Evolutionary conservation across 2,329 filamentous ascomycete species (phyloP).

Genomic region (Colletotrichum filicis): DNA sequence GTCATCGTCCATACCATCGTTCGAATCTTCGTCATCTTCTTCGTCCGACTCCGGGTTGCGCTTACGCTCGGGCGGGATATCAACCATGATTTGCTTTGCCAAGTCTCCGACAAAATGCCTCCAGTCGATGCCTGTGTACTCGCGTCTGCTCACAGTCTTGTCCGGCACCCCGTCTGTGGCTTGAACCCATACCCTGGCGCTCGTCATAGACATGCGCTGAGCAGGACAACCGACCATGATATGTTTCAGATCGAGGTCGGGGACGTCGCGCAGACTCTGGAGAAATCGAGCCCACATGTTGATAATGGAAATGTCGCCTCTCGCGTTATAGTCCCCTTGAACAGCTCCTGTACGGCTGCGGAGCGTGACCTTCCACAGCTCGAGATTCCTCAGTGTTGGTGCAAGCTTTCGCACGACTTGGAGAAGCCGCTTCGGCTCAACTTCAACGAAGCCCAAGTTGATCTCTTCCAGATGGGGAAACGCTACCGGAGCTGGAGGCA

Average conservation of each 20-base stretch:
- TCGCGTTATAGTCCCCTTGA: neutral
- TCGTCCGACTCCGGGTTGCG: neutral
- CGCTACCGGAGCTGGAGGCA: constrained; percentile 50
- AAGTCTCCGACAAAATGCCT: constrained; percentile 47
- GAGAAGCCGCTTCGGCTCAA: constrained; percentile 45
- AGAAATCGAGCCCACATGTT: constrained; percentile 55
- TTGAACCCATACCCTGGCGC: neutral
- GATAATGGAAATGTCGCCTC: constrained; percentile 26
- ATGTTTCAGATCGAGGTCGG: constrained; percentile 45
- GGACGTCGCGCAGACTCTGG: constrained; percentile 38
- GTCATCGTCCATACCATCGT: neutral
- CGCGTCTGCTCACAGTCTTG: constrained; percentile 3
- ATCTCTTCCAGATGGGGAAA: constrained; percentile 45
- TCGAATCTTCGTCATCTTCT: constrained; percentile 2
- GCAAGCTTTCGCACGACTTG: constrained; percentile 53
- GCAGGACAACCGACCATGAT: constrained; percentile 45
- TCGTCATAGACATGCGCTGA: constrained; percentile 34
- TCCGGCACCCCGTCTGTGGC: neutral
- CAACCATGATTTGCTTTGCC: constrained; percentile 28
- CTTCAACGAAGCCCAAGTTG: constrained; percentile 38
- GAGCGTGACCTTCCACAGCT: constrained; percentile 56
- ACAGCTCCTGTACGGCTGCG: neutral
- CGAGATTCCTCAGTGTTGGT: constrained; percentile 54
- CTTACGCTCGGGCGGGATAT: constrained; percentile 22
- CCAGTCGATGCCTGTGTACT: constrained; percentile 50